Conservation (phyloP, 2,329 filamentous ascomycete species). For the Apiospora phragmitis region DNA sequence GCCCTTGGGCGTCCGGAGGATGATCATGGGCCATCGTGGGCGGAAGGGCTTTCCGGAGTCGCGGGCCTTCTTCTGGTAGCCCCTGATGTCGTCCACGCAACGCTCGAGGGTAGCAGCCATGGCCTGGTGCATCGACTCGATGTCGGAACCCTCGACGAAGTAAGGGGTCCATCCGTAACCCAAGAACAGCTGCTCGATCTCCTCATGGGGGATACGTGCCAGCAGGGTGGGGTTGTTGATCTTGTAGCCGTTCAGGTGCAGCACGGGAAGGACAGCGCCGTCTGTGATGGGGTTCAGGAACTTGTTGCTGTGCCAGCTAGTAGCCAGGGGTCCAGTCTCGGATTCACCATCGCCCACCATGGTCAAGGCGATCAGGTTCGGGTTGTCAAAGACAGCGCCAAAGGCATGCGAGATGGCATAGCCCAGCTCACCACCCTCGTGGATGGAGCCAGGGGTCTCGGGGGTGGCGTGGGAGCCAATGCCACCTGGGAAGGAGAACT, state of each 20-base stretch:
- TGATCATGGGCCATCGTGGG: slow-evolving; percentile 76
- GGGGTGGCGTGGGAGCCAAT: slow-evolving; percentile 78
- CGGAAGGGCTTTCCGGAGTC: slow-evolving; percentile 69
- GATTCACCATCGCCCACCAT: slow-evolving; percentile 81
- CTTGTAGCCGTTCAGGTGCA: slow-evolving; percentile 83
- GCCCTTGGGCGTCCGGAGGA: slow-evolving; percentile 76
- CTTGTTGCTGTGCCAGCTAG: slow-evolving; percentile 81
- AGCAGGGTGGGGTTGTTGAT: slow-evolving; percentile 79
- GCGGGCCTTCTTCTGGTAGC: slow-evolving; percentile 70
- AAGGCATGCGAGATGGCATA: slow-evolving; percentile 81
- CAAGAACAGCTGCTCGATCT: slow-evolving; percentile 67
- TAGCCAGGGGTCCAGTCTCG: slow-evolving; percentile 78
- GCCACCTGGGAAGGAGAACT: slow-evolving; percentile 79
- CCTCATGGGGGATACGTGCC: slow-evolving; percentile 71
- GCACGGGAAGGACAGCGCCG: slow-evolving; percentile 74
- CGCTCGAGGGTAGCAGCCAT: slow-evolving; percentile 77
- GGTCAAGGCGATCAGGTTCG: slow-evolving; percentile 71
- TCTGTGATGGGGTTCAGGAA: slow-evolving; percentile 79
- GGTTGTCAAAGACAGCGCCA: slow-evolving; percentile 74
- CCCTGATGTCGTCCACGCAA: slow-evolving; percentile 68
- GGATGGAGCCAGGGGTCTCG: slow-evolving; percentile 74
- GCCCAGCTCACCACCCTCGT: slow-evolving; percentile 81
- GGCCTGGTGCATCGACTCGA: slow-evolving; percentile 76
- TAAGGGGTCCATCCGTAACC: slow-evolving; percentile 81
- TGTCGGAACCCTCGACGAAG: slow-evolving; percentile 75